These are phyloP conservation scores for Tricholoma flavovirens DNA, from an alignment of 768 basidiomycete species.

Conservation along the genomic window DNA sequence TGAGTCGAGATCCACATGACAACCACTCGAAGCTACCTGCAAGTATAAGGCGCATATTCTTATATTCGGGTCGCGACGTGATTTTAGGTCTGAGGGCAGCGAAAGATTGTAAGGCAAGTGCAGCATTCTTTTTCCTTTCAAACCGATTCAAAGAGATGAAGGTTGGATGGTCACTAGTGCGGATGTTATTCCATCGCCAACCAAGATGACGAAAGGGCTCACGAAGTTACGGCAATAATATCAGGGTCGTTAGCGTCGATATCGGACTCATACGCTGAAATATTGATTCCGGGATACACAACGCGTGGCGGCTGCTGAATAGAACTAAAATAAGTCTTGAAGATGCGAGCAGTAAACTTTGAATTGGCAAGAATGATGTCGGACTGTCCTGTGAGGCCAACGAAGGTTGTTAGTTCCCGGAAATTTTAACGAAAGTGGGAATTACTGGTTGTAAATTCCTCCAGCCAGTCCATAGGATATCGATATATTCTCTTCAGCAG, in stretches of 20 bases:
- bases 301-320: conserved; percentile 59
- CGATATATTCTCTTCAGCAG: conserved; percentile 76
- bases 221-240: conserved; percentile 53
- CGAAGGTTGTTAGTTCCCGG: neutral
- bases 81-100: conserved; percentile 40
- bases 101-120: conserved; percentile 77
- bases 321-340: conserved; percentile 66
- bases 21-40: conserved; percentile 46
- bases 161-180: conserved; percentile 56
- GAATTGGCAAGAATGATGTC: conserved; percentile 93
- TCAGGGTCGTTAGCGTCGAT: conserved; percentile 42
- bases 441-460: conserved; percentile 71
- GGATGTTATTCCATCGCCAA: neutral
- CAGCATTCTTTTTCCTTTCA: conserved; percentile 90
- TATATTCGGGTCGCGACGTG: conserved; percentile 16
- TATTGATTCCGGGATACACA: conserved; percentile 95
- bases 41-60: conserved; percentile 63
- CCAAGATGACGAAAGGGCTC: conserved; percentile 21
- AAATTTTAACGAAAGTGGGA: neutral
- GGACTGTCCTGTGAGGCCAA: conserved; percentile 58
- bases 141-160: conserved; percentile 90
- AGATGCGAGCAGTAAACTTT: conserved; percentile 79
- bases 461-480: conserved; percentile 83
- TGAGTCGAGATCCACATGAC: neutral
- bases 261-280: conserved; percentile 58